Evolutionary conservation across 257 asterid species (phyloP).

Genomic region (Nemophila menziesii): DNA sequence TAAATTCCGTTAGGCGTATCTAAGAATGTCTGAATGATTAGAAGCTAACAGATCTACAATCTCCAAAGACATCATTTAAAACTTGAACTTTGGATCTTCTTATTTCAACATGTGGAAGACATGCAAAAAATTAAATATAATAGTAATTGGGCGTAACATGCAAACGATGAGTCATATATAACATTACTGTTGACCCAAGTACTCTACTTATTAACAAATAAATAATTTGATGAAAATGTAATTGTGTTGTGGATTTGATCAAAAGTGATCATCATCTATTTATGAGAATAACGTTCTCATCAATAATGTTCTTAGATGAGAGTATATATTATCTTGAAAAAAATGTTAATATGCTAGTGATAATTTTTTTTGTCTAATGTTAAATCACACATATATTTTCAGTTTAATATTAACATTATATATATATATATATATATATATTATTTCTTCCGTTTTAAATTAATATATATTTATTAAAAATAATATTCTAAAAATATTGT

Average conservation of each 20-base stretch:
- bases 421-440: too few species aligned
- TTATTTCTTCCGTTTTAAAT: too few species aligned
- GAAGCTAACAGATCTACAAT: too few species aligned
- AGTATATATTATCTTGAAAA: too few species aligned
- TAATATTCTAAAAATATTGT: too few species aligned
- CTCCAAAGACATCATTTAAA: neutral
- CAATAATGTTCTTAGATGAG: constrained; percentile 18
- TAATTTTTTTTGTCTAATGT: too few species aligned
- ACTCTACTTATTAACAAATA: neutral
- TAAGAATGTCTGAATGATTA: constrained; percentile 5
- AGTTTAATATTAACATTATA: too few species aligned
- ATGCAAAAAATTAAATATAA: constrained; percentile 3
- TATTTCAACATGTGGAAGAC: constrained; percentile 15
- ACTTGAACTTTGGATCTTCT: neutral
- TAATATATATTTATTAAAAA: too few species aligned
- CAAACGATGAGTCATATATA: constrained; percentile 6
- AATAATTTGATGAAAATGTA: neutral
- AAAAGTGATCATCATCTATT: neutral
- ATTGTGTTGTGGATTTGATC: constrained; percentile 8
- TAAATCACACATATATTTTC: too few species aligned
- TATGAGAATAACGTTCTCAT: neutral
- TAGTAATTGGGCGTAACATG: constrained; percentile 9
- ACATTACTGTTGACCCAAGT: neutral
- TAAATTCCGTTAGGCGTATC: neutral
- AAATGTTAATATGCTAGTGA: too few species aligned